Base-by-base conservation (phyloP, 1,284 basidiomycete species). In the Ceratobasidium sp. region DNA sequence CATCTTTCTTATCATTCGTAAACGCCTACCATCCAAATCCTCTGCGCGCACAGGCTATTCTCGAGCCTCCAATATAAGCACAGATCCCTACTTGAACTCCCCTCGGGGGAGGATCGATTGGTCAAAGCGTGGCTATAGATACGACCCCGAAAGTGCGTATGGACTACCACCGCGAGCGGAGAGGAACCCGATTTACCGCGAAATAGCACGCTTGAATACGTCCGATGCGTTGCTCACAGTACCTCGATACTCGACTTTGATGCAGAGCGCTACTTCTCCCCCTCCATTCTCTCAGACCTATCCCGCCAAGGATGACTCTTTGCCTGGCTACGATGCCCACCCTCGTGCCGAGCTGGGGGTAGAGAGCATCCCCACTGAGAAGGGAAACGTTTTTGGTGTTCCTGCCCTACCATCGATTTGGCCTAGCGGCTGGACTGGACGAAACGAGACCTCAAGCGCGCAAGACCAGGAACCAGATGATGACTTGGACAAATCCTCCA, bases 401-500 rank as follows among this genome's bases (percentile, higher is more conserved):
- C 62, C 62, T 28, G 28, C 32, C 32, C 53, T 46, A 48, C 28
- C 62, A 12, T 65, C 62, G 23, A 34, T 65, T 32, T 65, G 62
- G 62, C 62, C 62, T 3, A 65, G 62, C 32, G 62, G 62, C 8
- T 65, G 62, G 62, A 65, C 62, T 34, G 62, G 62, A 48, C 62
- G 14, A 5, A 32, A 21, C 2, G 9, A 32, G 12, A 18, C 8
- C 9, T 18, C 46, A 3, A 34, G 12, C 9, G 46, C 36, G 8
- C 46, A n/a, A 3, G 62, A 65, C 28, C 32, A 52, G 18, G 62
- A 65, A n/a, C 53, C 36, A 4, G 62, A 46, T 1, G 46, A 45
- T 21, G 62, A 39, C 23, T 65, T 48, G 30, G 62, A 48, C 28
- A 48, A 48, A 23, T 50, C 45, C 1, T 59, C 41, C 26, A 23